Evolutionary conservation across 2,329 filamentous ascomycete species (phyloP).

Genomic region (Arthrobotrys iridis): DNA sequence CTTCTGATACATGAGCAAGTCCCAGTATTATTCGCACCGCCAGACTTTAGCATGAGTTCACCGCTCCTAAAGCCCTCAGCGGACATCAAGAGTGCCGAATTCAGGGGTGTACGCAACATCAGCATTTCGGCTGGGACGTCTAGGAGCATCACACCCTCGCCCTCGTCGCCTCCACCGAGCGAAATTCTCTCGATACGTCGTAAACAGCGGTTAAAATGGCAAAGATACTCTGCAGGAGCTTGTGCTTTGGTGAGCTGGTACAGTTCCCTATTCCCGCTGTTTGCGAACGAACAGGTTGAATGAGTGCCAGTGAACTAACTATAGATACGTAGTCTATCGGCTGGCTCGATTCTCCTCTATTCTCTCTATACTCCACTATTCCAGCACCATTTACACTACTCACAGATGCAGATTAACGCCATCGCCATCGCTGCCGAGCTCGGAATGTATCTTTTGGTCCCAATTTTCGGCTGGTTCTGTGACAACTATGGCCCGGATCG

Average conservation of each 20-base stretch:
- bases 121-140: conserved; percentile 50
- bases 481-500: conserved; percentile 85
- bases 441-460: conserved; percentile 88
- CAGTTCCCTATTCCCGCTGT: not conserved
- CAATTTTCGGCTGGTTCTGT: conserved; percentile 87
- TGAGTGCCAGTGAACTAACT: not conserved
- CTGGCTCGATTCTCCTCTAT: conserved; percentile 91
- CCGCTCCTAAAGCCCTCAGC: conserved; percentile 41
- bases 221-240: conserved; percentile 40
- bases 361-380: conserved; percentile 93
- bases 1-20: conserved; percentile 14
- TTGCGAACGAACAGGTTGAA: not conserved
- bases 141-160: conserved; percentile 33
- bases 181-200: conserved; percentile 39
- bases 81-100: conserved; percentile 33
- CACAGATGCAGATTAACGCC: conserved; percentile 89
- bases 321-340: conserved; percentile 68
- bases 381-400: conserved; percentile 85
- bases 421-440: conserved; percentile 87
- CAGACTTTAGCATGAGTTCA: conserved; percentile 37
- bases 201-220: conserved; percentile 41
- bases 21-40: not conserved
- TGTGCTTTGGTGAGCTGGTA: conserved; percentile 52
- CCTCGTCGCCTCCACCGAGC: conserved; percentile 26
- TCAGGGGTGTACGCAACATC: conserved; percentile 33